Conservation (phyloP, 1,284 basidiomycete species). For the Schizophyllum amplum region DNA sequence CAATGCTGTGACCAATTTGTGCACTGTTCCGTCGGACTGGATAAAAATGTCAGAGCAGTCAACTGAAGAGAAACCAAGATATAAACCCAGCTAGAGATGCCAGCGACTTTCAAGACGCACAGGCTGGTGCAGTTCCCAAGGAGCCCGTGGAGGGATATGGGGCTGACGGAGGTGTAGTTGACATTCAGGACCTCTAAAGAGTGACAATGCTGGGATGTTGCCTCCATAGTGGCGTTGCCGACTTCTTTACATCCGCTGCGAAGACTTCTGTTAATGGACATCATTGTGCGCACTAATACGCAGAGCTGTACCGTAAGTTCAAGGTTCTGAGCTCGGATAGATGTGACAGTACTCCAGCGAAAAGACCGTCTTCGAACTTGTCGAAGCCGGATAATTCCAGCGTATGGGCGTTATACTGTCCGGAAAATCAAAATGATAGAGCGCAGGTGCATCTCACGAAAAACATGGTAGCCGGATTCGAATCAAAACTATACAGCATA, state of each 20-base stretch:
- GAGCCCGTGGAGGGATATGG: conserved; percentile 33
- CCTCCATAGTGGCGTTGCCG: conserved; percentile 37
- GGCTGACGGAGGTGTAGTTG: conserved; percentile 50
- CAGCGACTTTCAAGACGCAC: conserved; percentile 55
- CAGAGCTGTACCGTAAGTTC: conserved; percentile 39
- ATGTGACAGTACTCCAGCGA: conserved; percentile 39
- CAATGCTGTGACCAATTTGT: conserved; percentile 33
- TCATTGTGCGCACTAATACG: conserved; percentile 3
- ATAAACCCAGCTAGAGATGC: conserved; percentile 48
- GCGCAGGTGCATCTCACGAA: too few relatives aligned
- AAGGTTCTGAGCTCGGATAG: conserved; percentile 39
- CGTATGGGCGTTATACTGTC: too few relatives aligned
- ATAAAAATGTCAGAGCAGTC: conserved; percentile 3
- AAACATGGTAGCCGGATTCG: too few relatives aligned
- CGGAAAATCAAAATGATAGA: too few relatives aligned
- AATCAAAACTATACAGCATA: too few relatives aligned
- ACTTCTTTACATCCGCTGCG: conserved; percentile 53
- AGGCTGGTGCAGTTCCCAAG: conserved; percentile 34
- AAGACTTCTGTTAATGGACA: conserved; percentile 3
- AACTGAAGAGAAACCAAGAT: conserved; percentile 12
- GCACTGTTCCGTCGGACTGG: conserved; percentile 50
- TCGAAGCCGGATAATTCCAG: conserved; percentile 43
- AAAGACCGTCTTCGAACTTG: conserved; percentile 42
- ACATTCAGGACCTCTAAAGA: conserved; percentile 44
- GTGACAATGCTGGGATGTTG: conserved; percentile 34